Evolutionary conservation across 176 grass and related monocot genomes (phyloP).

Genomic region (Rhynchospora tenuis): DNA sequence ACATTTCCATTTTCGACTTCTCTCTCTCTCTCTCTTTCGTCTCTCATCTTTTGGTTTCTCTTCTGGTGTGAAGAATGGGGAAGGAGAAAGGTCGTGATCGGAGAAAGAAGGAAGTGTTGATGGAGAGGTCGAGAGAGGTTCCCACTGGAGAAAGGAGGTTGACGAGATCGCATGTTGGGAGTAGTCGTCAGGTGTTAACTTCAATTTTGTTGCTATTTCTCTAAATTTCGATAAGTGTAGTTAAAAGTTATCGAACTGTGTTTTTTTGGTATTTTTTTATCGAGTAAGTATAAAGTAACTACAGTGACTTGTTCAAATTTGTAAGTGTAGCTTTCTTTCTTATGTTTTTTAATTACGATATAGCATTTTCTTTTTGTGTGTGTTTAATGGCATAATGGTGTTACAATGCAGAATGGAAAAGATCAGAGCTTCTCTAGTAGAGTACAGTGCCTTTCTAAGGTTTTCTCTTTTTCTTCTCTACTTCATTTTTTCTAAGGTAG

Average conservation of each 20-base stretch:
- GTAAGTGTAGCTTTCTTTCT: too few relatives aligned
- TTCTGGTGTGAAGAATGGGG: background rate
- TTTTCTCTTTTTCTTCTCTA: background rate
- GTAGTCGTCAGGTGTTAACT: background rate
- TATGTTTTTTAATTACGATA: background rate
- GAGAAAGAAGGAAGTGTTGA: background rate
- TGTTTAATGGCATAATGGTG: background rate
- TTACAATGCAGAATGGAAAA: background rate
- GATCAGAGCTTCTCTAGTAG: background rate
- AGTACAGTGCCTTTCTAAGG: background rate
- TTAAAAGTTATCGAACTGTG: background rate
- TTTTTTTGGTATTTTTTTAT: background rate
- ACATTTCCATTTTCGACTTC: background rate
- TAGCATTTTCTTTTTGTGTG: background rate
- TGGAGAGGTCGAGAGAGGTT: background rate
- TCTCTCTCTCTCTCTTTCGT: background rate
- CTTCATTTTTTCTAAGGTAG: background rate
- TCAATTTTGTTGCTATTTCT: background rate
- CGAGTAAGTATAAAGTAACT: background rate
- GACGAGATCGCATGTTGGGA: background rate
- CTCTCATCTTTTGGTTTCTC: background rate
- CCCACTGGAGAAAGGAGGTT: background rate
- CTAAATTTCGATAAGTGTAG: background rate
- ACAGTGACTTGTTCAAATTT: too few relatives aligned
- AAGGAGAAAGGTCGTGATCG: background rate